Conservation (phyloP, 768 basidiomycete species). For the Suillus brevipes region DNA sequence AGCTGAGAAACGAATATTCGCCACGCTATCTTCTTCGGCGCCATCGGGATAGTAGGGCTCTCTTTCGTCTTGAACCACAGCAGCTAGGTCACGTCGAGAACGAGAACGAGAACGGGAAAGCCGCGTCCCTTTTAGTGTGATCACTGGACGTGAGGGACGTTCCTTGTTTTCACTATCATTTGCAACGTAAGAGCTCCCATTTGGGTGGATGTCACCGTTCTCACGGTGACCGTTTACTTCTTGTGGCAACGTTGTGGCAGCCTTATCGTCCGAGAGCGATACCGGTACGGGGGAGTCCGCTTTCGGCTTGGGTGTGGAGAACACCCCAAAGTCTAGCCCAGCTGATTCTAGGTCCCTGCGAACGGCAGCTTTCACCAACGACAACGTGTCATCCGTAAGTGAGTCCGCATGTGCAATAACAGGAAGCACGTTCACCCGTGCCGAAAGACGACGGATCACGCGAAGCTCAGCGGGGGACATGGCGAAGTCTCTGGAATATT, state of each 20-base stretch:
- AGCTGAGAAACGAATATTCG: constrained; percentile 77
- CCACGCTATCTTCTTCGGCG: constrained; percentile 66
- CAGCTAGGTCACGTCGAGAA: constrained; percentile 67
- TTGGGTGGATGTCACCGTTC: constrained; percentile 29
- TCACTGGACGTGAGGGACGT: constrained; percentile 68
- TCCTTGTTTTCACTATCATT: constrained; percentile 49
- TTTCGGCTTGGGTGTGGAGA: constrained; percentile 46
- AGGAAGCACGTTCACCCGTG: constrained; percentile 78
- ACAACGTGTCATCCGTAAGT: constrained; percentile 75
- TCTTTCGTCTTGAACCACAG: constrained; percentile 56
- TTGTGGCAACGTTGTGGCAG: constrained; percentile 15
- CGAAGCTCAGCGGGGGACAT: constrained; percentile 80
- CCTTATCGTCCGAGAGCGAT: constrained; percentile 9
- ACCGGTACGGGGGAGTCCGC: not conserved
- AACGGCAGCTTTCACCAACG: constrained; percentile 71
- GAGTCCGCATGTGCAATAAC: constrained; percentile 81
- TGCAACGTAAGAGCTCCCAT: constrained; percentile 21
- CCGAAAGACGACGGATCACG: constrained; percentile 73
- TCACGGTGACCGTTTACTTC: constrained; percentile 29
- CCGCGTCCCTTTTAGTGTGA: constrained; percentile 57
- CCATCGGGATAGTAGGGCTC: constrained; percentile 58
- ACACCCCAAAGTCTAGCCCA: constrained; percentile 76
- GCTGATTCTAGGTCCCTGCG: constrained; percentile 64
- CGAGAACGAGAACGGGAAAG: constrained; percentile 67
- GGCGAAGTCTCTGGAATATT: constrained; percentile 50